Percentiles rank a stretch among this genome's conserved stretches.
These are phyloP conservation scores for Agarophyton chilense DNA, from an alignment of 23 red algal species.

Conservation along the genomic window DNA sequence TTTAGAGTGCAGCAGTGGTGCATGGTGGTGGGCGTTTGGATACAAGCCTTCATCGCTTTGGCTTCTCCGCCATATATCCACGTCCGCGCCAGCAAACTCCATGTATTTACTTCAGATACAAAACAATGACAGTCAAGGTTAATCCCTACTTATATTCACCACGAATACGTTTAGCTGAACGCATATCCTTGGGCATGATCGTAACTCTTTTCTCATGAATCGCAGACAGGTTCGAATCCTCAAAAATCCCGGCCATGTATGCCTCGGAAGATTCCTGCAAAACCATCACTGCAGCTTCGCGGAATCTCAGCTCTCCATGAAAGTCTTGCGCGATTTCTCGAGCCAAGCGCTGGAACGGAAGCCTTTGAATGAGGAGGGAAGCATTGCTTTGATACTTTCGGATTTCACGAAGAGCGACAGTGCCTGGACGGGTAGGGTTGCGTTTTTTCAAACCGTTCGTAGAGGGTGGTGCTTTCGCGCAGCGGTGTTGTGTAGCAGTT, in stretches of 20 bases:
- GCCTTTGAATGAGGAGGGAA: conserved; percentile 91
- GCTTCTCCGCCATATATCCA: no score
- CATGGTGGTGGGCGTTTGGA: no score
- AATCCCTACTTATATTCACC: no score
- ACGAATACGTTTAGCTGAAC: no score
- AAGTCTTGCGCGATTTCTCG: conserved; percentile 97
- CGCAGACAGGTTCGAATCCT: conserved; percentile 92
- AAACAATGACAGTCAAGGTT: no score
- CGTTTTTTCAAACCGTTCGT: conserved; percentile 90
- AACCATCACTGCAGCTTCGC: conserved; percentile 80
- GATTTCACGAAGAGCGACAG: conserved; percentile 96
- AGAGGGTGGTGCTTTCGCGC: conserved; percentile 73
- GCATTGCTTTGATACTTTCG: conserved; percentile 89
- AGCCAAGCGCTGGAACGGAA: conserved; percentile 92
- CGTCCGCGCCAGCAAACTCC: no score
- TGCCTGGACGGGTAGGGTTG: conserved; percentile 88
- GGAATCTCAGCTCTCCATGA: conserved; percentile 91
- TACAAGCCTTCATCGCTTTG: no score
- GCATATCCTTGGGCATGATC: no score
- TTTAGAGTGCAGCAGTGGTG: no score
- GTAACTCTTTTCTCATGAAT: no score
- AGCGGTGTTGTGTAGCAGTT: no score
- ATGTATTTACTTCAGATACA: no score
- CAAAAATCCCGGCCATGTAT: conserved; percentile 89
- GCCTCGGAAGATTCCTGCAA: conserved; percentile 96